These are phyloP conservation scores for Nicotiana knightiana DNA, from an alignment of 257 asterid genomes.

Conservation along the genomic window DNA sequence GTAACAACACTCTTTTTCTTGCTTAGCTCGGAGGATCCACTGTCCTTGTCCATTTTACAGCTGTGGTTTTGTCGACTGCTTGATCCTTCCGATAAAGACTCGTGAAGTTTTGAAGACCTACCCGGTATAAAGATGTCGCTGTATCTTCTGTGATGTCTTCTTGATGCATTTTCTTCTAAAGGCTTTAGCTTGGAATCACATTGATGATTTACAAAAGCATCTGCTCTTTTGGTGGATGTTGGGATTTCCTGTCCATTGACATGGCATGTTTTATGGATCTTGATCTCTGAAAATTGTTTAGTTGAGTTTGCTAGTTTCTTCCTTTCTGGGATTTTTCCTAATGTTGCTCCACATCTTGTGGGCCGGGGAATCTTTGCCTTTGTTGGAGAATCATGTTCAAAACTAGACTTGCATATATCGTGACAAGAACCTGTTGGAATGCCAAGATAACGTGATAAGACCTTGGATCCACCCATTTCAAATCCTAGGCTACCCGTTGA, in stretches of 20 bases:
- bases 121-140: constrained; percentile 7
- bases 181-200: neutral
- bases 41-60: neutral
- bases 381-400: neutral
- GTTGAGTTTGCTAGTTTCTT: neutral
- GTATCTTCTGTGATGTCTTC: constrained; percentile 1
- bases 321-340: neutral
- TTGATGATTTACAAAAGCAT: neutral
- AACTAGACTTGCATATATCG: constrained; percentile 7
- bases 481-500: constrained; percentile 22
- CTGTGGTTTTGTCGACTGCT: neutral
- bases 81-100: neutral
- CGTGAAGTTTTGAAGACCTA: neutral
- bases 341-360: neutral
- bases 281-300: neutral
- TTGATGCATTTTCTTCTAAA: neutral
- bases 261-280: neutral
- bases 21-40: neutral
- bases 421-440: constrained; percentile 10
- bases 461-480: constrained; percentile 14
- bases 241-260: neutral
- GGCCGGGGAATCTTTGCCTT: constrained; percentile 7
- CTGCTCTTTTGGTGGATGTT: neutral
- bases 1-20: neutral
- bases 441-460: constrained; percentile 31